These are phyloP conservation scores for Heliamphora pulchella DNA, from an alignment of 179 eudicot genomes.

Conservation along the genomic window DNA sequence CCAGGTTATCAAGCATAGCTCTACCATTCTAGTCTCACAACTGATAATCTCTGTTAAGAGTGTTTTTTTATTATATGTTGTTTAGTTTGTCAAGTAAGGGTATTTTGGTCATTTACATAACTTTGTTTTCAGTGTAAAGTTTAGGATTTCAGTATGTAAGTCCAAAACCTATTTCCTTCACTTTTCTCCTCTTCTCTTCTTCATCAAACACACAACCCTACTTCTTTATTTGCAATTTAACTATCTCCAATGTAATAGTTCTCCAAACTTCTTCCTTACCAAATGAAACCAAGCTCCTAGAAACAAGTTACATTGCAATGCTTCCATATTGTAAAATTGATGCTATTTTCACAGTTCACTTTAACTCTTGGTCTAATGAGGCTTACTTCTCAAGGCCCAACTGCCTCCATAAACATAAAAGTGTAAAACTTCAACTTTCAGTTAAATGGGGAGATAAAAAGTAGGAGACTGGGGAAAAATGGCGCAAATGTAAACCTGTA, in stretches of 20 bases:
- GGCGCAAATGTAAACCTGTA: conserved; percentile 46
- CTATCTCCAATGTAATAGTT: neutral
- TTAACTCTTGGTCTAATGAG: neutral
- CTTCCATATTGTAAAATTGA: neutral
- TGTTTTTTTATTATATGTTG: neutral
- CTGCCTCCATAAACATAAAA: neutral
- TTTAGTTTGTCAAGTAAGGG: too few species aligned
- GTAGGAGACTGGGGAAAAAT: neutral
- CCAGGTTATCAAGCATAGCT: neutral
- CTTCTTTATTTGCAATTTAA: too few species aligned
- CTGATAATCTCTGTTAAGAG: neutral
- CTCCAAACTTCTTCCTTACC: neutral
- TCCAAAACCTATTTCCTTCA: too few species aligned
- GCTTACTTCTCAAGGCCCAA: neutral
- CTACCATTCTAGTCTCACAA: neutral
- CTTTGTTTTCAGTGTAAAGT: too few species aligned
- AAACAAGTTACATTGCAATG: neutral
- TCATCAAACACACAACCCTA: too few species aligned
- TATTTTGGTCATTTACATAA: too few species aligned
- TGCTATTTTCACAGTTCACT: neutral
- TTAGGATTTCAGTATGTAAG: too few species aligned
- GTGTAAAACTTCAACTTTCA: neutral
- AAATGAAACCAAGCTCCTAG: neutral
- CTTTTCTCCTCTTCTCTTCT: too few species aligned
- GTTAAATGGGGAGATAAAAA: neutral